Evolutionary conservation across 2,329 filamentous ascomycete species (phyloP).

Genomic region (Colletotrichum sp.): DNA sequence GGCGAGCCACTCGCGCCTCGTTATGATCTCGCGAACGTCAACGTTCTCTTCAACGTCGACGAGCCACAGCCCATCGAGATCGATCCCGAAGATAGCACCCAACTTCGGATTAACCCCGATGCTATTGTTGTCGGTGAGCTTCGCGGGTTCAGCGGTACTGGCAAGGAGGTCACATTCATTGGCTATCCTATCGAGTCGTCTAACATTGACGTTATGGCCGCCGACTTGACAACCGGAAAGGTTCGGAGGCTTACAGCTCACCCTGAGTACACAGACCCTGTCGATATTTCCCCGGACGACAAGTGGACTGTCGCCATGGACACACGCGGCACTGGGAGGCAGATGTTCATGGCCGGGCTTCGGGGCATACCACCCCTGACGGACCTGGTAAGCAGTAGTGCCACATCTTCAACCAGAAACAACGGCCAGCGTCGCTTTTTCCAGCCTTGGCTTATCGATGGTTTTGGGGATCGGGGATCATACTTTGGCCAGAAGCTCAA

Average conservation of each 20-base stretch:
- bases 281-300: slow-evolving; percentile 43
- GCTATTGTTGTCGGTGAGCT: slow-evolving; percentile 42
- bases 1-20: slow-evolving; percentile 30
- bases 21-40: slow-evolving; percentile 42
- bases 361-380: slow-evolving; percentile 41
- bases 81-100: background rate
- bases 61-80: slow-evolving; percentile 9
- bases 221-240: slow-evolving; percentile 36
- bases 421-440: slow-evolving; percentile 47
- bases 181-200: slow-evolving; percentile 39
- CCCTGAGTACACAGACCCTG: slow-evolving; percentile 43
- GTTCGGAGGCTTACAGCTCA: slow-evolving; percentile 42
- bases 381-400: slow-evolving; percentile 33
- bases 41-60: slow-evolving; percentile 28
- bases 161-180: slow-evolving; percentile 41
- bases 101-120: slow-evolving; percentile 32
- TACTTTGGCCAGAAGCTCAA: slow-evolving; percentile 48
- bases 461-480: slow-evolving; percentile 41
- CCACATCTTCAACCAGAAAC: slow-evolving; percentile 42
- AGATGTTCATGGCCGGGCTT: slow-evolving; percentile 40
- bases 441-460: slow-evolving; percentile 44
- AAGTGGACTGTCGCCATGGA: slow-evolving; percentile 43
- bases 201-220: slow-evolving; percentile 46
- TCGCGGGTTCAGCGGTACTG: slow-evolving; percentile 43
- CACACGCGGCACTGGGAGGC: slow-evolving; percentile 39